Evolutionary conservation across 2,329 filamentous ascomycete genomes (phyloP), one percentile per base, ranked within the genome.

Genomic region (Scopulariopsis brevicaulis): DNA sequence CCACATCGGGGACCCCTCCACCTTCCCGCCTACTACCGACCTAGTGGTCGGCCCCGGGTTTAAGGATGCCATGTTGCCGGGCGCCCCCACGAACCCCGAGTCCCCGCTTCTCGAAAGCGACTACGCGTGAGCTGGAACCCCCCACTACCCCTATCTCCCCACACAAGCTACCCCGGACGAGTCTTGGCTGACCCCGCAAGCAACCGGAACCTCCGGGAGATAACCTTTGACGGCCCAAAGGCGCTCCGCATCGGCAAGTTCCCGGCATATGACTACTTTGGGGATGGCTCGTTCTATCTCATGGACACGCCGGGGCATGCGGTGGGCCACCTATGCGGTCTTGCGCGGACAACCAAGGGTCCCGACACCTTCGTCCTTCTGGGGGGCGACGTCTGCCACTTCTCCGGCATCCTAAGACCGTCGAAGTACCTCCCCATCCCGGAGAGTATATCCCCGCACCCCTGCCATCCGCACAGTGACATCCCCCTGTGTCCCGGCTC

Each of bases 31-130:
- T 0, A 66, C 62, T 1, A 79, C 77, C 0, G 70, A 74, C 10
- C 62, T 83, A 0, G 62, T 82, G 35, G 78, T 81, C 3, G 81
- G 80, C 0, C 74, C 79, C 0, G 79, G 79, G 0, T 77, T 81
- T 64, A 76, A 73, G 54, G 60, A 71, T 2, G 65, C 65, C 0
- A 73, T 76, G 62, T 63, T 75, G 3, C 79, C 79, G 0, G 78
- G 75, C 1, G 78, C 71, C 54, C 80, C 79, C 0, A 58, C 63
- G 1, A 69, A 72, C 24, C 64, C 66, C 2, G 62, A 73, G 0
- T 69, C 68, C 0, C 63, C 64, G 0, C 63, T 75, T 0, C 63
- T 66, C 3, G 70, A 73, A 46, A 68, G 62, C 15, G 71, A 75
- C 58, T 69, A 73, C 55, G 60, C 61, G 65, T 66, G 58, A 20